phyloP scores from a whole-genome alignment of 129 eudicot species.

The Deinandra increscens region DNA sequence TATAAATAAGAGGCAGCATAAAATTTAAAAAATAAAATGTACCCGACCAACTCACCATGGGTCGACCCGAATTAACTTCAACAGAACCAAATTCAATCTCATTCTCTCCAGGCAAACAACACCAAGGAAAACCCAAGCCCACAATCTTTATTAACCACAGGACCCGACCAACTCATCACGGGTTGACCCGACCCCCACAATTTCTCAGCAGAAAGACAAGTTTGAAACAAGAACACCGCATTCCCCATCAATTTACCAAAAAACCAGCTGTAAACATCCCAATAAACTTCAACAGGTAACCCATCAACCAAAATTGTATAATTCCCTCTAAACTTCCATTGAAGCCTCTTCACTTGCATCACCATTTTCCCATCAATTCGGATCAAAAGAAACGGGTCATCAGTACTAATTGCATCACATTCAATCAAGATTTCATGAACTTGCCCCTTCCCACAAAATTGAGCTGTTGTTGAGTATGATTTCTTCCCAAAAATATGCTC shows the following conservation, averaged over 20 bases:
- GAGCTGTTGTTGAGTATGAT: constrained; percentile 48
- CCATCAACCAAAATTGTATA: constrained; percentile 64
- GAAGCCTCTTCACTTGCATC: constrained; percentile 54
- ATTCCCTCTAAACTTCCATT: constrained; percentile 80
- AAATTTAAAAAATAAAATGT: too few species aligned
- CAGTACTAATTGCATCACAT: constrained; percentile 37
- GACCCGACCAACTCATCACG: constrained; percentile 40
- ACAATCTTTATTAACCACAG: constrained; percentile 37
- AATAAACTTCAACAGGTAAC: constrained; percentile 66
- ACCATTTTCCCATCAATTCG: constrained; percentile 50
- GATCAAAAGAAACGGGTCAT: constrained; percentile 47
- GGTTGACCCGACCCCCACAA: constrained; percentile 38
- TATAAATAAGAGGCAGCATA: neutral
- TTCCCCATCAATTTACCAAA: constrained; percentile 50
- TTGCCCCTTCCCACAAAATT: constrained; percentile 55
- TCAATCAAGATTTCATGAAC: constrained; percentile 54
- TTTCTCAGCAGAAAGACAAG: constrained; percentile 47
- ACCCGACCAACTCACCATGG: too few species aligned
- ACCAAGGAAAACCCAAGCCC: constrained; percentile 61
- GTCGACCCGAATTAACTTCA: too few species aligned
- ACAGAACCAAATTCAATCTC: too few species aligned
- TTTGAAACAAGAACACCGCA: constrained; percentile 67
- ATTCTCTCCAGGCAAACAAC: constrained; percentile 60
- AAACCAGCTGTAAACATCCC: constrained; percentile 83
- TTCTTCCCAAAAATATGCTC: constrained; percentile 74